Conservation (phyloP, 257 asterid genomes). For the Fraxinus americana region DNA sequence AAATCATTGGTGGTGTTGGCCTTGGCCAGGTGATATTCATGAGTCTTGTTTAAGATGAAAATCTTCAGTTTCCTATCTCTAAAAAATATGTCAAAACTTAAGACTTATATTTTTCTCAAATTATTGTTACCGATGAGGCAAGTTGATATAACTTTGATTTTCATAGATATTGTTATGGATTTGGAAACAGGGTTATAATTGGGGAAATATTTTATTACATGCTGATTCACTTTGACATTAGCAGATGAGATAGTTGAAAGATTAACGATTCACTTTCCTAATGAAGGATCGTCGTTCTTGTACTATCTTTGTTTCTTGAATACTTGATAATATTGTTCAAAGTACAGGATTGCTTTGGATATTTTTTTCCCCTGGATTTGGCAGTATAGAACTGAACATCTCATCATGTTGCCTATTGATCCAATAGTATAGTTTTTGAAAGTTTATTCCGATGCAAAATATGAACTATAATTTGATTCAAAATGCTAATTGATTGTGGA, state of each 20-base stretch:
- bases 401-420: not conserved
- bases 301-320: not conserved
- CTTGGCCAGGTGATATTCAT: conserved; percentile 58
- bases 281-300: not conserved
- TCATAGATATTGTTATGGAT: not conserved
- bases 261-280: not conserved
- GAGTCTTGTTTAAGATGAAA: conserved; percentile 11
- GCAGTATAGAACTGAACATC: not conserved
- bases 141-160: not conserved
- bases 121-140: not conserved
- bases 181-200: not conserved
- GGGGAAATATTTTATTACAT: not conserved
- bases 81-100: not conserved
- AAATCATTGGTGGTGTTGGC: conserved; percentile 64
- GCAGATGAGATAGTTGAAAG: not conserved
- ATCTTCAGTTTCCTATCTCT: not conserved
- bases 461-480: not conserved
- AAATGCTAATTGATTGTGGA: not conserved
- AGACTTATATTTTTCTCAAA: not conserved
- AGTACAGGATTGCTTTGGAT: not conserved
- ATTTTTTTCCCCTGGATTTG: not conserved
- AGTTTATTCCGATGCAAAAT: no score
- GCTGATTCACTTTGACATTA: not conserved
- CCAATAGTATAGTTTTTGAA: not conserved
- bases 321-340: not conserved